These are phyloP conservation scores for Candida maltosa DNA, from an alignment of 805 yeast species.

Conservation along the genomic window DNA sequence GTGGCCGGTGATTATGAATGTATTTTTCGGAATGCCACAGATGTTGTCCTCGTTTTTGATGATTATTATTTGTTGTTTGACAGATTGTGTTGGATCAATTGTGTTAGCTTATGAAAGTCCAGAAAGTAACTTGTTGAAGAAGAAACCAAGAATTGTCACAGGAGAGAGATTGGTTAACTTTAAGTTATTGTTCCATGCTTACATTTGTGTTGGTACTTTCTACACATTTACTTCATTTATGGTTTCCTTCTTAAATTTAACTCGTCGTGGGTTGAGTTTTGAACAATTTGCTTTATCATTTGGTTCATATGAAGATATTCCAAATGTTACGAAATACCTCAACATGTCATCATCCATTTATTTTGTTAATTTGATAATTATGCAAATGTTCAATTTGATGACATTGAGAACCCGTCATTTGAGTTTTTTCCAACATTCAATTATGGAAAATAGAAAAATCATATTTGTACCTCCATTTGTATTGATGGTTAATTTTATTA, in stretches of 20 bases:
- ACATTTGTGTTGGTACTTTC: constrained; percentile 39
- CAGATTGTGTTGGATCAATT: constrained; percentile 46
- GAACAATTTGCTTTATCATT: constrained; percentile 31
- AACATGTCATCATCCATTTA: constrained; percentile 42
- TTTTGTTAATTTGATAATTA: constrained; percentile 43
- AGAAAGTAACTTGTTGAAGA: constrained; percentile 39
- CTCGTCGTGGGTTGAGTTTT: constrained; percentile 33
- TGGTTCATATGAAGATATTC: constrained; percentile 22
- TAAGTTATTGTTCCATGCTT: constrained; percentile 40
- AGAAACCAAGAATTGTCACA: constrained; percentile 40
- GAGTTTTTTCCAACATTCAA: constrained; percentile 40
- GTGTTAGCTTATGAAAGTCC: constrained; percentile 42
- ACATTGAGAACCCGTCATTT: constrained; percentile 41
- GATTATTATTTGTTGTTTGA: constrained; percentile 48
- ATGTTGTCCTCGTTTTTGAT: constrained; percentile 46
- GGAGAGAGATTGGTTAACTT: constrained; percentile 39
- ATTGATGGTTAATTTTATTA: constrained; percentile 35
- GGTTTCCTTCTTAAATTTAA: constrained; percentile 35
- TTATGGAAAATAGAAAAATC: constrained; percentile 29
- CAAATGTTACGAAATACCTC: constrained; percentile 19
- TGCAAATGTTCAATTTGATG: constrained; percentile 46
- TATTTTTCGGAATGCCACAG: constrained; percentile 49
- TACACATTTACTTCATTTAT: constrained; percentile 39
- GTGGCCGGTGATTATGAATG: constrained; percentile 47
- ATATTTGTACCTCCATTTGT: constrained; percentile 34